These are phyloP conservation scores for Aspergillus fumigatus DNA, from an alignment of 2,329 filamentous ascomycete genomes.

Conservation along the genomic window DNA sequence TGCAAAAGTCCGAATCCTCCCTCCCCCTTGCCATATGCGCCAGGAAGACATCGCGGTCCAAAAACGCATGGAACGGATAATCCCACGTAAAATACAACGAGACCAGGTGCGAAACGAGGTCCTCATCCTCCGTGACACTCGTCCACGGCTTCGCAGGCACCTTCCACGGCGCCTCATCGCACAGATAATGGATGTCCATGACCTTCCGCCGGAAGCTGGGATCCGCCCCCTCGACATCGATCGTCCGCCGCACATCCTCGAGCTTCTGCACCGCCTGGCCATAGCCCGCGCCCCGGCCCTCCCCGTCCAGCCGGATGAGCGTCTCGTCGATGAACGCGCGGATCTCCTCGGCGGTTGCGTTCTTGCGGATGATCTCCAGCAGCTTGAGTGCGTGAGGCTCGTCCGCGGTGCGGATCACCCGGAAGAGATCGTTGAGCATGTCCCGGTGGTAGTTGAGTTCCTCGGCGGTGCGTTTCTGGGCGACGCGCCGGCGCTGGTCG, in stretches of 20 bases:
- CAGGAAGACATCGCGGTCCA: slow-evolving; percentile 70
- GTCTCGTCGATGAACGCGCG: slow-evolving; percentile 30
- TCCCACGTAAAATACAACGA: slow-evolving; percentile 95
- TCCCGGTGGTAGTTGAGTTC: slow-evolving; percentile 38
- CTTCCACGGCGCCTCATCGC: slow-evolving; percentile 30
- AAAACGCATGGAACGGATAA: slow-evolving; percentile 78
- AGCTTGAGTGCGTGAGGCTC: slow-evolving; percentile 24
- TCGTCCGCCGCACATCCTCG: slow-evolving; percentile 24
- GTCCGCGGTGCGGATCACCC: slow-evolving; percentile 30
- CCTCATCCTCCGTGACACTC: slow-evolving; percentile 67
- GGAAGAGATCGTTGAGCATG: slow-evolving; percentile 35
- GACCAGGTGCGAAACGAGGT: slow-evolving; percentile 73
- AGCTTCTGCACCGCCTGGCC: slow-evolving; percentile 17
- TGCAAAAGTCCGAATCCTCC: slow-evolving; percentile 67
- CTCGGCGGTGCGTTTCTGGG: slow-evolving; percentile 37
- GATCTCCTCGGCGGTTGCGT: slow-evolving; percentile 34
- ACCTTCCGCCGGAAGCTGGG: slow-evolving; percentile 34
- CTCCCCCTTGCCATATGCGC: slow-evolving; percentile 44
- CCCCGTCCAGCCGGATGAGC: slow-evolving; percentile 17
- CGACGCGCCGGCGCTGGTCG: slow-evolving; percentile 46
- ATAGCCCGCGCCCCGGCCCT: too few species aligned
- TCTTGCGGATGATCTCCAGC: slow-evolving; percentile 32
- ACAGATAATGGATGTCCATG: slow-evolving; percentile 40
- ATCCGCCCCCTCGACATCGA: slow-evolving; percentile 27
- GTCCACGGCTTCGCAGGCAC: slow-evolving; percentile 63